Evolutionary conservation across 192 early-diverging fungal genomes (phyloP).

Genomic region (Mortierella antarctica): DNA sequence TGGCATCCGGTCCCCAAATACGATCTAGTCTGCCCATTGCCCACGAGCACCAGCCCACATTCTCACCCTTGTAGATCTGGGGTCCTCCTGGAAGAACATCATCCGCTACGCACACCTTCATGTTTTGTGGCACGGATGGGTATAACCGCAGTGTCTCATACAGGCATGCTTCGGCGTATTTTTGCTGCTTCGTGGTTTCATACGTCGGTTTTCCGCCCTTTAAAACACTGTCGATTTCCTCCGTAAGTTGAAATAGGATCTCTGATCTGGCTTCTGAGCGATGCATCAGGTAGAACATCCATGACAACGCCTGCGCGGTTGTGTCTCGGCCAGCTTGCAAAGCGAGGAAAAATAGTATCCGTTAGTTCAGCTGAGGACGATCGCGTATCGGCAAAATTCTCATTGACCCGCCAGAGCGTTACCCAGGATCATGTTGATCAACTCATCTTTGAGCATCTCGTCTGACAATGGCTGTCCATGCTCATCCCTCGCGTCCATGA

Average conservation of each 20-base stretch:
- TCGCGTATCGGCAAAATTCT: too few species aligned
- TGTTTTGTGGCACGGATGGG: constrained; percentile 69
- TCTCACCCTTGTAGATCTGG: constrained; percentile 59
- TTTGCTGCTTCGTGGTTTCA: constrained; percentile 32
- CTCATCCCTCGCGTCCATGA: constrained; percentile 55
- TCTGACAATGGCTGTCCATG: constrained; percentile 49
- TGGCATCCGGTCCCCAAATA: constrained; percentile 73
- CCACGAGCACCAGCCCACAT: constrained; percentile 59
- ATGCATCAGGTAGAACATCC: constrained; percentile 61
- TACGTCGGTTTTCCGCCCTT: constrained; percentile 5
- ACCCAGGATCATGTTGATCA: constrained; percentile 56
- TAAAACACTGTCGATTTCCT: constrained; percentile 45
- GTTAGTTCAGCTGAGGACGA: not conserved
- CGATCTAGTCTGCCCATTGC: constrained; percentile 60
- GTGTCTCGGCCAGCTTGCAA: constrained; percentile 59
- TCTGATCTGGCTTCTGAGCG: constrained; percentile 40
- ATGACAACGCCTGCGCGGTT: constrained; percentile 64
- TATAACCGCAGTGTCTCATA: constrained; percentile 71
- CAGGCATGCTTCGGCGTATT: constrained; percentile 56
- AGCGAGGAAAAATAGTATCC: not conserved
- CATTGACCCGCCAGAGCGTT: not conserved
- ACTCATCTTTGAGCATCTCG: constrained; percentile 56
- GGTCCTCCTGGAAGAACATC: constrained; percentile 71
- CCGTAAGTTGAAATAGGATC: constrained; percentile 26
- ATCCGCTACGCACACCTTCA: constrained; percentile 65